Evolutionary conservation across 1,284 basidiomycete genomes (phyloP), one percentile per base, ranked within the genome.

Genomic region (Fomitopsis betulina): DNA sequence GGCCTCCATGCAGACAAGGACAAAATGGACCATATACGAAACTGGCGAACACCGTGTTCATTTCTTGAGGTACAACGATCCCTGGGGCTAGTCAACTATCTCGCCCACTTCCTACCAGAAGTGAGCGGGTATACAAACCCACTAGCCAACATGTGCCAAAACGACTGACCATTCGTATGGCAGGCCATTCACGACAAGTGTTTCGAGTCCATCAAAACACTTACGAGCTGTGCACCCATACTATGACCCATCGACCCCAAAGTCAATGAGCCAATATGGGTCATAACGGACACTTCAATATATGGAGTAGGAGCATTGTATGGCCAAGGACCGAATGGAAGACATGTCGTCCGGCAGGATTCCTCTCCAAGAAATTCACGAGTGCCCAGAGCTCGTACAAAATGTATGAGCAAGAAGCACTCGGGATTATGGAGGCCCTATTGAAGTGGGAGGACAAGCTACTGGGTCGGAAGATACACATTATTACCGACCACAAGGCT

Each of bases 341-440:
- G 19, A 67, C 62, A 0, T 71, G 72, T 53, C n/a, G 67, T 12
- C 72, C 75, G 0, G 74, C 75, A 0, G 75, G 72, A 1, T 78
- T 79, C 54, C 73, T 75, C 62, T 78, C 73, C 0, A 68, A 69
- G 7, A 79, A 79, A 40, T 73, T 78, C 51, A 75, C 73, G 0
- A 35, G 55, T 17, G 73, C 74, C 1, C 76, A 79, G 58, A 66
- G 67, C 5, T 67, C 74, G 32, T 78, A 79, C 50, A 61, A 59
- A 0, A 69, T 72, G 1, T 72, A 69, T 54, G 72, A 79, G 53
- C 59, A 67, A 5, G 76, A 79, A 52, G 70, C 71, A 0, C 58
- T 79, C 2, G 75, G 71, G 0, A 72, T 78, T 0, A 55, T 79
- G 0, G 71, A 76, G 61, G 72, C 70, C 0, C 62, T 77, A 0